These are phyloP conservation scores for Coprinopsis strossmayeri DNA, from an alignment of 768 basidiomycete species.

Conservation along the genomic window DNA sequence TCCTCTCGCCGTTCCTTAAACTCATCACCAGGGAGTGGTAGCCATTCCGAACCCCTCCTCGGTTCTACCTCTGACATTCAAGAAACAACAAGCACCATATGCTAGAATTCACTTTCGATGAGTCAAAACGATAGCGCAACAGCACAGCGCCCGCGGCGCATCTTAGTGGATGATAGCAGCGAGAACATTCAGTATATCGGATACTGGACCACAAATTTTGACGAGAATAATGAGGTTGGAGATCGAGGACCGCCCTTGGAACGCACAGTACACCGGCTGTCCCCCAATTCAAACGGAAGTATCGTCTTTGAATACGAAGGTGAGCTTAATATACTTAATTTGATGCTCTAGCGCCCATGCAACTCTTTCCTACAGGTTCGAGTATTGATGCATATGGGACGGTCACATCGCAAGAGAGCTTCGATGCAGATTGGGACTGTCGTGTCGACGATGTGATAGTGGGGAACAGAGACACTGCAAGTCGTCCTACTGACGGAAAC, in stretches of 20 bases:
- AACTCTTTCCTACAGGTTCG: not conserved
- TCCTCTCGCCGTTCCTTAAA: too few species aligned
- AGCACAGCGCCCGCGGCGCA: not conserved
- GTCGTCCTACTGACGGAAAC: not conserved
- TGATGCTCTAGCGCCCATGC: not conserved
- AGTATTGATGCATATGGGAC: not conserved
- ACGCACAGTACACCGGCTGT: not conserved
- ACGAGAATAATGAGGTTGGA: not conserved
- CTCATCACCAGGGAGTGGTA: too few species aligned
- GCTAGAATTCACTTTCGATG: too few species aligned
- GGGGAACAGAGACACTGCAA: not conserved
- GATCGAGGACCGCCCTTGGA: not conserved
- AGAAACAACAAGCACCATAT: too few species aligned
- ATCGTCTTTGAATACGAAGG: slow-evolving; percentile 3
- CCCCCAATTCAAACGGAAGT: not conserved
- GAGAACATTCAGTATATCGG: not conserved
- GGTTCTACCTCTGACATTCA: too few species aligned
- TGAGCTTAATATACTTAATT: not conserved
- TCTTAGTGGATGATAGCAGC: not conserved
- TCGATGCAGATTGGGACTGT: not conserved
- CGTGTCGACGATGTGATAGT: not conserved
- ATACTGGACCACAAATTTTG: not conserved
- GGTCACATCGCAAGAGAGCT: not conserved
- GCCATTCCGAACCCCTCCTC: too few species aligned
- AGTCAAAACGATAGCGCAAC: too few species aligned